These are phyloP conservation scores for Fusarium longipes DNA, from an alignment of 2,329 filamentous ascomycete species.

Conservation along the genomic window DNA sequence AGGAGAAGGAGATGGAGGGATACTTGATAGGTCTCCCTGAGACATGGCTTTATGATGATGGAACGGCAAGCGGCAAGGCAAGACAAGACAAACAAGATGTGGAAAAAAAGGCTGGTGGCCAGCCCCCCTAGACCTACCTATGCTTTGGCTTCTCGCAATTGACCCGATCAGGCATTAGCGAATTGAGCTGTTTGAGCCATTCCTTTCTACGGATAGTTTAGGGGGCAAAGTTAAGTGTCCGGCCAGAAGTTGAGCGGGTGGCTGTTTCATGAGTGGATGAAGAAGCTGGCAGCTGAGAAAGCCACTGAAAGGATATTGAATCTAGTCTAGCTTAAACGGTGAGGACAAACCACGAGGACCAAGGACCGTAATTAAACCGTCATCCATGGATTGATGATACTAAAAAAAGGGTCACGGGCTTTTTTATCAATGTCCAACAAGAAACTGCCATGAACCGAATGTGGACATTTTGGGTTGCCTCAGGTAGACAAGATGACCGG, in stretches of 20 bases:
- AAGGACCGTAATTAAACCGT: slow-evolving; percentile 39
- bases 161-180: neutral
- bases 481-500: slow-evolving; percentile 19
- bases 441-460: slow-evolving; percentile 1
- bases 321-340: slow-evolving; percentile 37
- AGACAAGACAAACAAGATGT: neutral
- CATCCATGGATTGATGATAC: no score
- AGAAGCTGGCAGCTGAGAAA: slow-evolving; percentile 9
- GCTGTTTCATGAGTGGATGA: slow-evolving; percentile 35
- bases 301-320: neutral
- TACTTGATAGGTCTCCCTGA: slow-evolving; percentile 5
- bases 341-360: slow-evolving; percentile 26
- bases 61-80: neutral
- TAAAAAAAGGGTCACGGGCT: slow-evolving; percentile 32
- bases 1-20: slow-evolving; percentile 11
- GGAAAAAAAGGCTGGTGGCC: slow-evolving; percentile 7
- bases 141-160: slow-evolving; percentile 4
- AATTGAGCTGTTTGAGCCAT: slow-evolving; percentile 16
- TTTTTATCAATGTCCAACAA: slow-evolving; percentile 8
- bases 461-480: slow-evolving; percentile 12
- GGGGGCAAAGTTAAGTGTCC: neutral
- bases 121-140: no score
- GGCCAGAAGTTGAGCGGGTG: slow-evolving; percentile 24
- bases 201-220: neutral
- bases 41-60: slow-evolving; percentile 12